Percentiles rank a stretch among this genome's conserved stretches.
These are phyloP conservation scores for Fusarium drepaniforme DNA, from an alignment of 2,329 filamentous ascomycete species.

Conservation along the genomic window DNA sequence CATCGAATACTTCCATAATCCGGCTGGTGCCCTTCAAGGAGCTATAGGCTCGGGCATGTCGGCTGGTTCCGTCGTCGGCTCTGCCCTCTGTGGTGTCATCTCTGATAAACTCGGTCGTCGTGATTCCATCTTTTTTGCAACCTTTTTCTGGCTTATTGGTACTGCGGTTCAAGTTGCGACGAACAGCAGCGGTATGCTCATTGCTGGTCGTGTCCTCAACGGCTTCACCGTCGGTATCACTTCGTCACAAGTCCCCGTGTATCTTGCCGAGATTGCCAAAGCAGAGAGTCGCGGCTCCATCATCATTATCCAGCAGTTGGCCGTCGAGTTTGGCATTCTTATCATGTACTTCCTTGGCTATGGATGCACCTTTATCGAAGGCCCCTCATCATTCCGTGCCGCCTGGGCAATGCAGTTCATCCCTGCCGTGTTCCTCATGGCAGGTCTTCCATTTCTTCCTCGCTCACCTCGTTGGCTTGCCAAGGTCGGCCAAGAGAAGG, in stretches of 20 bases:
- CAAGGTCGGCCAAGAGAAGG: conserved; percentile 1
- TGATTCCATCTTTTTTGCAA: conserved; percentile 61
- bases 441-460: background rate
- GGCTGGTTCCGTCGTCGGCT: conserved; percentile 61
- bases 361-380: conserved; percentile 62
- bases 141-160: conserved; percentile 60
- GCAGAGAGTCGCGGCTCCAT: conserved; percentile 69
- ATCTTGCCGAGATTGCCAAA: conserved; percentile 71
- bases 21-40: conserved; percentile 51
- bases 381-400: background rate
- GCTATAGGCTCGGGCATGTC: conserved; percentile 64
- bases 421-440: background rate
- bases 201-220: conserved; percentile 68
- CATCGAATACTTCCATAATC: background rate
- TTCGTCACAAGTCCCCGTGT: conserved; percentile 74
- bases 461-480: conserved; percentile 12
- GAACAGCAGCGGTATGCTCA: conserved; percentile 55
- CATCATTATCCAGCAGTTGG: conserved; percentile 77
- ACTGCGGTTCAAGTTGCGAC: conserved; percentile 35
- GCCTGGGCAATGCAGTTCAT: conserved; percentile 11
- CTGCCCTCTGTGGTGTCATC: conserved; percentile 58
- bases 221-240: conserved; percentile 72
- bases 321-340: conserved; percentile 41
- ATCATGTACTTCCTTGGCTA: conserved; percentile 60
- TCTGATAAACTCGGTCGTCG: conserved; percentile 63